Base-by-base conservation (phyloP, 106 monocot species). In the Platanthera zijinensis region DNA sequence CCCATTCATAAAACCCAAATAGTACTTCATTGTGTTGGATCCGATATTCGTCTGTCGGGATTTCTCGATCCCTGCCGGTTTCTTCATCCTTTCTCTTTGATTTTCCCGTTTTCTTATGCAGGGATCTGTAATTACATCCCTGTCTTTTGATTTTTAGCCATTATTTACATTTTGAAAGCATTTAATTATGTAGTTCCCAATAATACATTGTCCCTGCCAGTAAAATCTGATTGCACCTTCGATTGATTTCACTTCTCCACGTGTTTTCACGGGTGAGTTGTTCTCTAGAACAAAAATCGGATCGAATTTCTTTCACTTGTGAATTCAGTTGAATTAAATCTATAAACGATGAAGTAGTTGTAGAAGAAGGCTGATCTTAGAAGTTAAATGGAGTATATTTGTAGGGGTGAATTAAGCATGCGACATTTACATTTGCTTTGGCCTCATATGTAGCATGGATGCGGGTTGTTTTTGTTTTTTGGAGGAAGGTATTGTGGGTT, bases 401-500 rank as follows among this genome's bases (percentile, higher is more conserved):
- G 51, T 67, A 77, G 30, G 71, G 71, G 68, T 53, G 52, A 82
- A 17, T 47, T 77, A 73, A 86, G 79, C 74, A 52, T 74, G 49
- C 74, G 63, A 47, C 71, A 76, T 72, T 75, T 59, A 52, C 75
- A 69, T 80, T 78, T 83, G 79, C 69, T 47, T 53, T 32, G 39
- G 46, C 8, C 46, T 64, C 48, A 71, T 59, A 71, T 75, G 80
- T 84, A 15, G 45, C 73, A 72, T 81, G 80, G 85, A 73, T 67
- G 15, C 74, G 22, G 68, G 78, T 50, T 76, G 17, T 66, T 78
- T 80, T 82, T 67, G 10, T 84, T 71, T 72, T 72, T 66, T 66
- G 75, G 80, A 69, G 74, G 75, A 64, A 72, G 82, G 76, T 48
- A 74, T 62, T 71, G 86, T 73, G 81, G 78, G 72, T 81, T 68